Percentiles rank a stretch among this genome's conserved stretches.
These are phyloP conservation scores for Debaryomyces maramus DNA, from an alignment of 805 yeast genomes.

Conservation along the genomic window DNA sequence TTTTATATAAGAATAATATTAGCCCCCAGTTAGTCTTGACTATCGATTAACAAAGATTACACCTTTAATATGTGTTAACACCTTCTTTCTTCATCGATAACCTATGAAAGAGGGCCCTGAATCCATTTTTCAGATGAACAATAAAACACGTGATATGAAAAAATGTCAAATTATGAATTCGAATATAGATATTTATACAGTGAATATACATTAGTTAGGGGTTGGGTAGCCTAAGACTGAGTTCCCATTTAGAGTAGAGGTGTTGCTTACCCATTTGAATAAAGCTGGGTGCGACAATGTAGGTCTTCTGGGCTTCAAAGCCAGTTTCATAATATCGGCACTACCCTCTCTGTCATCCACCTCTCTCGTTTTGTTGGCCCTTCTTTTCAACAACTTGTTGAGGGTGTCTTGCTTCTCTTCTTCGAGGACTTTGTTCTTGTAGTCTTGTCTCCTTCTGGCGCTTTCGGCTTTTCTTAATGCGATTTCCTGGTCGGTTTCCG, in stretches of 20 bases:
- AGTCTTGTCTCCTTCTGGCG: slow-evolving; percentile 84
- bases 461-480: slow-evolving; percentile 81
- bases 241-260: slow-evolving; percentile 14
- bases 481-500: slow-evolving; percentile 79
- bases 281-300: slow-evolving; percentile 46
- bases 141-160: background rate
- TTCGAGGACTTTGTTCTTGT: slow-evolving; percentile 77
- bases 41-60: too few species aligned
- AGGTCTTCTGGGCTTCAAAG: slow-evolving; percentile 43
- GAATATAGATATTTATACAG: background rate
- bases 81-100: too few species aligned
- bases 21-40: too few species aligned
- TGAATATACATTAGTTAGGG: slow-evolving; percentile 1
- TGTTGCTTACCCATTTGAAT: slow-evolving; percentile 12
- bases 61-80: too few species aligned
- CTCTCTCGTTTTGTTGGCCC: slow-evolving; percentile 71
- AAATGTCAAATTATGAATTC: slow-evolving; percentile 4
- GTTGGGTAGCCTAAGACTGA: slow-evolving; percentile 11
- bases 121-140: background rate
- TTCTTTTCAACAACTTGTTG: slow-evolving; percentile 77
- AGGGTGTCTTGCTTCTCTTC: slow-evolving; percentile 92
- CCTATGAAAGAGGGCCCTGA: slow-evolving; percentile 2
- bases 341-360: slow-evolving; percentile 29
- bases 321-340: slow-evolving; percentile 16
- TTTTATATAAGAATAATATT: too few species aligned